Percentiles rank a stretch among this genome's conserved stretches.
Evolutionary conservation across 2,329 filamentous ascomycete genomes (phyloP).

Genomic region (Pseudohalonectria lignicola): DNA sequence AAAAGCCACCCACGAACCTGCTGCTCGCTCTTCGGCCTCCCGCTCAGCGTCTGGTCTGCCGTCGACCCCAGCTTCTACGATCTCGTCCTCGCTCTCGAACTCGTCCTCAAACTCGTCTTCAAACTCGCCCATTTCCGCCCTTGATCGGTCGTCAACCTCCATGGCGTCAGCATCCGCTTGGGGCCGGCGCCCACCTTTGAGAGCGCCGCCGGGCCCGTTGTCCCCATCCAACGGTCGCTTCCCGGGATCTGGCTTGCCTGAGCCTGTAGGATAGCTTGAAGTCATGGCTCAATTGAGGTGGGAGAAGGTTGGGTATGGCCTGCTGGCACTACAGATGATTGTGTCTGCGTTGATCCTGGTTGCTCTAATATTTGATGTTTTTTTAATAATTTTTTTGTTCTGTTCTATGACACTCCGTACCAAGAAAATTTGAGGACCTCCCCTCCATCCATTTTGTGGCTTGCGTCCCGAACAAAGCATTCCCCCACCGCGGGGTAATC

Average conservation of each 20-base stretch:
- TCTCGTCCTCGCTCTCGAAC: constrained; percentile 81
- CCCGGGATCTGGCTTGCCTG: background rate
- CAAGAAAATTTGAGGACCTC: no score
- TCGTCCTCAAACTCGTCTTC: constrained; percentile 94
- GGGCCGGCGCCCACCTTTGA: constrained; percentile 51
- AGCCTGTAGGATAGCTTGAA: background rate
- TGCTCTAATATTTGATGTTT: no score
- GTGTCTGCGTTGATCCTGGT: no score
- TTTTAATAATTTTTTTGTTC: no score
- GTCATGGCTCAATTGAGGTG: no score
- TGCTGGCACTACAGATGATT: no score
- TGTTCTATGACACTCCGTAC: no score
- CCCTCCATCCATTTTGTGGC: no score
- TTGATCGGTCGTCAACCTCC: constrained; percentile 50
- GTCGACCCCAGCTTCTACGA: constrained; percentile 88
- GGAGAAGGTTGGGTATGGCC: no score
- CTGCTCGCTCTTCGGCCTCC: constrained; percentile 75
- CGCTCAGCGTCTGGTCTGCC: constrained; percentile 85
- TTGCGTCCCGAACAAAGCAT: no score
- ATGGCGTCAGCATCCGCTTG: constrained; percentile 33
- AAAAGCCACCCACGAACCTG: background rate
- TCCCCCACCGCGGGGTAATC: no score
- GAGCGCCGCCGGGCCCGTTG: constrained; percentile 18
- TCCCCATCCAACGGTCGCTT: constrained; percentile 11
- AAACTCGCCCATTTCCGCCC: constrained; percentile 64